Evolutionary conservation across 1,284 basidiomycete genomes (phyloP).

Genomic region (Clitocybe nebularis): DNA sequence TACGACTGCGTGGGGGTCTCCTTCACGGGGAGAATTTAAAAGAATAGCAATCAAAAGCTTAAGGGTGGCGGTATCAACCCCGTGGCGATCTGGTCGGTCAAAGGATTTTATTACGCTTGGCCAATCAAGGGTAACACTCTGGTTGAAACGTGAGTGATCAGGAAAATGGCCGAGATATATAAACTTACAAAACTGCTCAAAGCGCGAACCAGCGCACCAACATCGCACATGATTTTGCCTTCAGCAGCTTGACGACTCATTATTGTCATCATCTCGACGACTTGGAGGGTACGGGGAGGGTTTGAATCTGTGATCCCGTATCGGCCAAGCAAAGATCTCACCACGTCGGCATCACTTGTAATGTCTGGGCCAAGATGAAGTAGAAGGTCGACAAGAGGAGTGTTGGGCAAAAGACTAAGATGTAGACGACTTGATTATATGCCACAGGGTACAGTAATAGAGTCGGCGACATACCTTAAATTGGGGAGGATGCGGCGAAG

Average conservation of each 20-base stretch:
- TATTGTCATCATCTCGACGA: constrained; percentile 65
- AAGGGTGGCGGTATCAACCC: constrained; percentile 79
- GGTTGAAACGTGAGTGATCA: constrained; percentile 15
- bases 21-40: constrained; percentile 66
- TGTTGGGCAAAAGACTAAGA: constrained; percentile 57
- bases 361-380: constrained; percentile 75
- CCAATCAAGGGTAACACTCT: constrained; percentile 74
- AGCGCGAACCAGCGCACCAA: constrained; percentile 71
- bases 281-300: constrained; percentile 66
- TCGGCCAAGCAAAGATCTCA: constrained; percentile 62
- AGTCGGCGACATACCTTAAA: constrained; percentile 48
- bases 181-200: constrained; percentile 63
- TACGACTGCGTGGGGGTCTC: constrained; percentile 69
- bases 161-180: constrained; percentile 12
- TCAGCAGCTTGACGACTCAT: constrained; percentile 68
- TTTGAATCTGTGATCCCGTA: constrained; percentile 68
- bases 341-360: constrained; percentile 66
- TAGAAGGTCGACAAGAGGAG: constrained; percentile 68
- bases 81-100: constrained; percentile 72
- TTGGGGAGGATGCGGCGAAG: constrained; percentile 53
- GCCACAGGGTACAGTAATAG: constrained; percentile 8
- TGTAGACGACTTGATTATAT: constrained; percentile 9
- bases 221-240: constrained; percentile 68
- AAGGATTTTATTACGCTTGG: constrained; percentile 74
- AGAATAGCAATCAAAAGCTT: constrained; percentile 80